Evolutionary conservation across 257 asterid species (phyloP).

Genomic region (Solanum stenotomum): DNA sequence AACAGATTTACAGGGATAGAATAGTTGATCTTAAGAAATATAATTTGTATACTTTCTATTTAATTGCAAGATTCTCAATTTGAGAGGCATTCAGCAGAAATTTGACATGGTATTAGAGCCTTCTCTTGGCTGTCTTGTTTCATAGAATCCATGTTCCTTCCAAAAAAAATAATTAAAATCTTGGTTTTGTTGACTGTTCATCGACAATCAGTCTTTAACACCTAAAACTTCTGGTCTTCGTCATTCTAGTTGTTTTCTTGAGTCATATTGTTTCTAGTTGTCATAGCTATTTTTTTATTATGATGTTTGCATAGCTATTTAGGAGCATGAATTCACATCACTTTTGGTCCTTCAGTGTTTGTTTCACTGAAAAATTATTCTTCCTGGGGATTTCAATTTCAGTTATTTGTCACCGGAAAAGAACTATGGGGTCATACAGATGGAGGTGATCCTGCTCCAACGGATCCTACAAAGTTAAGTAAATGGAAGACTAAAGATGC

Average conservation of each 20-base stretch:
- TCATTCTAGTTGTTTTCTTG: not conserved
- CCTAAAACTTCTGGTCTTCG: too few relatives aligned
- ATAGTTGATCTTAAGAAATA: not conserved
- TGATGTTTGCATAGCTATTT: too few relatives aligned
- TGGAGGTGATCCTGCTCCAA: not conserved
- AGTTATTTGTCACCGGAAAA: not conserved
- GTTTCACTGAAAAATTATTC: not conserved
- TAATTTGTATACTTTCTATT: not conserved
- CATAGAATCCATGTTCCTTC: not conserved
- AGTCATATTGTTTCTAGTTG: not conserved
- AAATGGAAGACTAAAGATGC: not conserved
- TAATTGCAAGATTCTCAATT: not conserved
- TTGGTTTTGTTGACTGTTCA: not conserved
- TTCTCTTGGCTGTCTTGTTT: not conserved
- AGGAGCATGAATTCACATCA: not conserved
- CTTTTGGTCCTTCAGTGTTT: not conserved
- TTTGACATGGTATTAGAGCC: not conserved
- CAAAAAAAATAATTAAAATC: not conserved
- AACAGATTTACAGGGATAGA: not conserved
- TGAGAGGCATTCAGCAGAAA: not conserved
- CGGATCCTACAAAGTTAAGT: not conserved
- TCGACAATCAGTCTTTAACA: not conserved
- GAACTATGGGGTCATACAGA: not conserved
- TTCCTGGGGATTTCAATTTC: not conserved
- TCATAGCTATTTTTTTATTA: too few relatives aligned